Conservation (phyloP, 2,329 filamentous ascomycete species). For the Drechslerella dactyloides region DNA sequence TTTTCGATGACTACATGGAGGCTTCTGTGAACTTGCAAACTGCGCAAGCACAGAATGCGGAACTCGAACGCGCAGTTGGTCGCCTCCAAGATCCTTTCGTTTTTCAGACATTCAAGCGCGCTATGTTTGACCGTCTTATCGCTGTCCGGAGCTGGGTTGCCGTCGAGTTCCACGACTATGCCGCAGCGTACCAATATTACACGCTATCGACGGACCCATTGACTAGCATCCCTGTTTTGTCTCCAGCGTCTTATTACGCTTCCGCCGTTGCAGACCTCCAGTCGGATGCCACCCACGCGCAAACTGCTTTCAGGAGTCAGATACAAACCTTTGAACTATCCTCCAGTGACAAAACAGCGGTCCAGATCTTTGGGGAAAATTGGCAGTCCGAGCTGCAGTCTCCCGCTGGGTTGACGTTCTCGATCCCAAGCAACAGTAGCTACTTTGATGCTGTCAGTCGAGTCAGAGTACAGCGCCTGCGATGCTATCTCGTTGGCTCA, state of each 20-base stretch:
- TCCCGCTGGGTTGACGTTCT: slow-evolving; percentile 32
- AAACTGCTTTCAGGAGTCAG: slow-evolving; percentile 44
- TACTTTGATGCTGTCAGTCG: slow-evolving; percentile 31
- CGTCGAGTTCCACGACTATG: slow-evolving; percentile 41
- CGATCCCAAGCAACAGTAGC: slow-evolving; percentile 36
- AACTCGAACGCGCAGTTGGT: slow-evolving; percentile 27
- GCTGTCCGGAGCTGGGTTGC: slow-evolving; percentile 48
- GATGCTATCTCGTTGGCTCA: slow-evolving; percentile 33
- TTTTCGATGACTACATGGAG: slow-evolving; percentile 47
- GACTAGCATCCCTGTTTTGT: slow-evolving; percentile 29
- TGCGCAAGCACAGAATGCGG: slow-evolving; percentile 26
- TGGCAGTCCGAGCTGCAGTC: slow-evolving; percentile 31
- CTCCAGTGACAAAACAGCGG: neutral
- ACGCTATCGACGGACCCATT: slow-evolving; percentile 18
- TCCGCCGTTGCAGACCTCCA: slow-evolving; percentile 41
- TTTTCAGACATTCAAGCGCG: slow-evolving; percentile 45
- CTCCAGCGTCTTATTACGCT: slow-evolving; percentile 35
- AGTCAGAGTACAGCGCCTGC: slow-evolving; percentile 35
- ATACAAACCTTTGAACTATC: slow-evolving; percentile 34
- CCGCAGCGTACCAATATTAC: slow-evolving; percentile 44
- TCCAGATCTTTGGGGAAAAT: slow-evolving; percentile 24
- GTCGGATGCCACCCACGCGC: slow-evolving; percentile 39
- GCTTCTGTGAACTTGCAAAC: slow-evolving; percentile 41
- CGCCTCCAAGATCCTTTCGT: slow-evolving; percentile 36
- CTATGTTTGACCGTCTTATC: slow-evolving; percentile 50